These are phyloP conservation scores for Ramalina intermedia DNA, from an alignment of 495 filamentous ascomycete species.

Conservation along the genomic window DNA sequence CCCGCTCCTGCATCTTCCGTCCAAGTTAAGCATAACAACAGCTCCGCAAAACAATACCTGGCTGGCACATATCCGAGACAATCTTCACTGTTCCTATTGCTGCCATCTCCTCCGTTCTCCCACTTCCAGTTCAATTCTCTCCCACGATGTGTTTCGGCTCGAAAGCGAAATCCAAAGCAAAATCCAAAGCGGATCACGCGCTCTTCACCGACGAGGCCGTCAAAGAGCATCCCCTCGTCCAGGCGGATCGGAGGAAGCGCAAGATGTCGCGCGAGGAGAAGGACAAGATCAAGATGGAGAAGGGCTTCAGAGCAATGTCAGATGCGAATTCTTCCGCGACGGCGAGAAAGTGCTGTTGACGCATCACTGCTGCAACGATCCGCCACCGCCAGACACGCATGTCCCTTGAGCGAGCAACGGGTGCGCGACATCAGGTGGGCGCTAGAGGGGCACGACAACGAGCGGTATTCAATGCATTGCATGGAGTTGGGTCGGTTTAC, in stretches of 20 bases:
- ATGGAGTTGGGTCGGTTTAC: too few relatives aligned
- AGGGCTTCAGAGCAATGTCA: conserved; percentile 1
- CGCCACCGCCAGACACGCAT: too few relatives aligned
- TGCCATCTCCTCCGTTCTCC: not conserved
- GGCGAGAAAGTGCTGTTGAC: conserved; percentile 4
- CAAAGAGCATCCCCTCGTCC: not conserved
- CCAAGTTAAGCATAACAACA: too few relatives aligned
- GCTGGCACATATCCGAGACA: not conserved
- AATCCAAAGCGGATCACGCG: not conserved
- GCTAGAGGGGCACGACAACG: too few relatives aligned
- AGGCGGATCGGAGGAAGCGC: conserved; percentile 2
- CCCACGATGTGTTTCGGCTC: conserved; percentile 2
- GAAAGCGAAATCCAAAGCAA: not conserved
- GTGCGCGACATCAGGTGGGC: too few relatives aligned
- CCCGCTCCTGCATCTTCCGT: too few relatives aligned
- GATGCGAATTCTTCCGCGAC: not conserved
- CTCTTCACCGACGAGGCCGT: not conserved
- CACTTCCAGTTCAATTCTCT: not conserved
- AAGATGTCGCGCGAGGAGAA: conserved; percentile 7
- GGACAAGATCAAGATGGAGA: conserved; percentile 9
- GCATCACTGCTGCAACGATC: too few relatives aligned
- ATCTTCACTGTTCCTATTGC: not conserved
- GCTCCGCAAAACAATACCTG: too few relatives aligned
- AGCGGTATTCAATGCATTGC: too few relatives aligned
- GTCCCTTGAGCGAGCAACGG: too few relatives aligned